phyloP scores from a whole-genome alignment of 1,284 basidiomycete species.

The Malassezia equina region DNA sequence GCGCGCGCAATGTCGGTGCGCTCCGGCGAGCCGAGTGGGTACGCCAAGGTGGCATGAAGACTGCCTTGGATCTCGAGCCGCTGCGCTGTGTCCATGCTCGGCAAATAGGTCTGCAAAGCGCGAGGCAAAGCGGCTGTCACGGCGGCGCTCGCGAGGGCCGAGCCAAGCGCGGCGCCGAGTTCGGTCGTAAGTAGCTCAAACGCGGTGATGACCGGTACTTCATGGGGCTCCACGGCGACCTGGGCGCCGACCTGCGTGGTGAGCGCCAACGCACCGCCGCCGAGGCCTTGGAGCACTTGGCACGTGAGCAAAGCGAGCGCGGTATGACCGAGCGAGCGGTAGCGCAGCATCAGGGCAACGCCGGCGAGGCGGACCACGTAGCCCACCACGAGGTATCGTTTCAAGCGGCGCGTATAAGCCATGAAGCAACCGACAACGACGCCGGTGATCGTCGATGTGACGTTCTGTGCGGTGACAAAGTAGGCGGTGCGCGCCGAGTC shows the following conservation, averaged over 20 bases:
- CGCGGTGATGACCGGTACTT: slow-evolving; percentile 72
- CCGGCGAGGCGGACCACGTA: slow-evolving; percentile 62
- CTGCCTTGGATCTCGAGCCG: slow-evolving; percentile 37
- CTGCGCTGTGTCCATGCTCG: slow-evolving; percentile 34
- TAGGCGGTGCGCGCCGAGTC: slow-evolving; percentile 42
- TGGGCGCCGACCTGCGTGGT: slow-evolving; percentile 66
- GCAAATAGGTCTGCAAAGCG: slow-evolving; percentile 55
- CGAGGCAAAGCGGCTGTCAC: slow-evolving; percentile 58
- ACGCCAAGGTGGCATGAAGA: slow-evolving; percentile 42
- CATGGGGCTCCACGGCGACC: slow-evolving; percentile 62
- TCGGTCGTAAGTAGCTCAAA: slow-evolving; percentile 69
- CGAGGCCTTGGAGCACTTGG: slow-evolving; percentile 64
- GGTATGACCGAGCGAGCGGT: slow-evolving; percentile 59
- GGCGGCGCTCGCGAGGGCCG: slow-evolving; percentile 55
- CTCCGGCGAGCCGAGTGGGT: slow-evolving; percentile 36
- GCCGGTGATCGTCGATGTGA: slow-evolving; percentile 60
- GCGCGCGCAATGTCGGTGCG: slow-evolving; percentile 44
- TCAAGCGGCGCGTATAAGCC: slow-evolving; percentile 56
- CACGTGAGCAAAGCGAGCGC: slow-evolving; percentile 49
- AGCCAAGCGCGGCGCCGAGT: slow-evolving; percentile 65
- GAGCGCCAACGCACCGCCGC: slow-evolving; percentile 66
- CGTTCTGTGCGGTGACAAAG: slow-evolving; percentile 50
- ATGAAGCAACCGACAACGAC: slow-evolving; percentile 56
- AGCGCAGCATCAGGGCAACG: slow-evolving; percentile 49
- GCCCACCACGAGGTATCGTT: slow-evolving; percentile 60